Evolutionary conservation across 306 rosid species (phyloP), one percentile per base, ranked within the genome.

Genomic region (Dicorynia guianensis): DNA sequence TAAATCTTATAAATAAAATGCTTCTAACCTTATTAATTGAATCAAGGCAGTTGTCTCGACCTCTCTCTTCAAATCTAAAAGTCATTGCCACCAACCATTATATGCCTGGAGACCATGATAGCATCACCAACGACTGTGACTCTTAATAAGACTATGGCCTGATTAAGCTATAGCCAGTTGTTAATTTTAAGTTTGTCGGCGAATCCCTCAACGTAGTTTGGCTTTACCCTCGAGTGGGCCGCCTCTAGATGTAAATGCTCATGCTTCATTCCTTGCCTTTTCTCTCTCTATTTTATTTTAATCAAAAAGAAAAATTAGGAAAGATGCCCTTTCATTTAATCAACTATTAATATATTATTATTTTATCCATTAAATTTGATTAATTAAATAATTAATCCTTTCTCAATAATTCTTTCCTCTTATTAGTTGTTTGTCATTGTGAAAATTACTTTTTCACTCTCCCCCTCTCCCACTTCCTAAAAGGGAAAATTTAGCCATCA

Each of bases 171-270:
- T 5, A 40, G 70, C 73, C 59, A 58, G 71, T 57, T 74, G 76
- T 63, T 78, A 14, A 7, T 20, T 46, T 43, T 33, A 63, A 69
- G 46, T 47, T 40, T 72, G 87, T 85, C 87, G 76, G 83, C 71
- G 43, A 68, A 72, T 63, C 75, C 80, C 81, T 64, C 15, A 20
- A 63, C 84, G 61, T 74, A 56, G 11, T 64, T 68, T 71, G 58
- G 50, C 57, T 30, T 57, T 57, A 58, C 39, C 59, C 30, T 25
- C 30, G 30, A 1, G 30, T 40, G 46, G 46, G 46, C 30, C 30
- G 40, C 71, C 20, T 67, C 72, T 11, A 47, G 58, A 64, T 64
- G 69, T 18, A 39, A 65, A 44, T 20, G 55, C 38, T 44, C 70
- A 30, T 49, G 72, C 33, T 6, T 40, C 7, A 40, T 6, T 40